Conservation (phyloP, 257 asterid species). For the Eucommia ulmoides region DNA sequence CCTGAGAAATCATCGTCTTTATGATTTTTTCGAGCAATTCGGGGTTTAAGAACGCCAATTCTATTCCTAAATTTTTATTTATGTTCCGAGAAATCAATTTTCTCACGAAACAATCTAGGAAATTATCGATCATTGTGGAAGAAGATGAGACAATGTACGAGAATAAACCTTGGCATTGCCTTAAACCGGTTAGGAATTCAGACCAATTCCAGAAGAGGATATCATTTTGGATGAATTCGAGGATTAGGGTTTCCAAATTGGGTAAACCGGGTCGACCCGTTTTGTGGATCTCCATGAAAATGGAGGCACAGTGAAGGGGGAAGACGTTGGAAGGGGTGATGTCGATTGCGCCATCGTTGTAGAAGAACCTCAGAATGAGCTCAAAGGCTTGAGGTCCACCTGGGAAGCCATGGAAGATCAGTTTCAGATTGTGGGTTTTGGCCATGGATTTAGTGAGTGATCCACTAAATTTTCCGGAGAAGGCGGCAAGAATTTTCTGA, state of each 20-base stretch:
- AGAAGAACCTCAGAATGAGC: slow-evolving; percentile 35
- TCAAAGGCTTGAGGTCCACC: slow-evolving; percentile 56
- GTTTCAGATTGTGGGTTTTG: slow-evolving; percentile 17
- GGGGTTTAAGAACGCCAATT: slow-evolving; percentile 31
- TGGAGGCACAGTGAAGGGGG: slow-evolving; percentile 33
- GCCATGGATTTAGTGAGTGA: slow-evolving; percentile 20
- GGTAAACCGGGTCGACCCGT: slow-evolving; percentile 8
- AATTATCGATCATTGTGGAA: slow-evolving; percentile 16
- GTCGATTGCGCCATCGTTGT: slow-evolving; percentile 27
- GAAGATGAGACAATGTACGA: too few relatives aligned
- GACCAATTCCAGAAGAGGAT: slow-evolving; percentile 32
- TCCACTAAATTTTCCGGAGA: slow-evolving; percentile 33
- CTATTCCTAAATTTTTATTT: too few relatives aligned
- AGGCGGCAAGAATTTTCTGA: slow-evolving; percentile 38
- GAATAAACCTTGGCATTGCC: slow-evolving; percentile 28
- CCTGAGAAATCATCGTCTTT: slow-evolving; percentile 21
- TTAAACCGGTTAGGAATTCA: slow-evolving; percentile 32
- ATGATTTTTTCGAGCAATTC: slow-evolving; percentile 22
- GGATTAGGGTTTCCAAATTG: slow-evolving; percentile 17
- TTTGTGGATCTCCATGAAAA: slow-evolving; percentile 33
- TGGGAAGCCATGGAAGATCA: slow-evolving; percentile 50
- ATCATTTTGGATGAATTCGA: slow-evolving; percentile 14
- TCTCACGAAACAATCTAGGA: slow-evolving; percentile 29
- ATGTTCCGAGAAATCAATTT: slow-evolving; percentile 28
- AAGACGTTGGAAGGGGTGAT: slow-evolving; percentile 27